Conservation (phyloP, 306 rosid species). For the Amphicarpaea edgeworthii region DNA sequence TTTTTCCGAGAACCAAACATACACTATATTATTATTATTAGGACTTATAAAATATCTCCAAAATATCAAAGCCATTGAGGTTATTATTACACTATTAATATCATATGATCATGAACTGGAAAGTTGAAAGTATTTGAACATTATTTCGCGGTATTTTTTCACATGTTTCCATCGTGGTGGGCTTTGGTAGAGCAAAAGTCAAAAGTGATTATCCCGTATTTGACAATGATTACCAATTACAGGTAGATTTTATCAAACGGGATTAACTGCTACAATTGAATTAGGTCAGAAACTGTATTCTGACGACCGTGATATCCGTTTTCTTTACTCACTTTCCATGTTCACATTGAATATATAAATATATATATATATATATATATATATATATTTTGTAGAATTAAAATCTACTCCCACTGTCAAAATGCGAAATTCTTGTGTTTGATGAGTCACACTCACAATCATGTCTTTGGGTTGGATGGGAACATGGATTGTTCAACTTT, state of each 20-base stretch:
- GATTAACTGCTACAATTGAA: neutral
- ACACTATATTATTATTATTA: neutral
- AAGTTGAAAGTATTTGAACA: constrained; percentile 28
- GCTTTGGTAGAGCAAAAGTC: constrained; percentile 22
- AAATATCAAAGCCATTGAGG: neutral
- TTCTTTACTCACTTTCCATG: too few species aligned
- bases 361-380: too few species aligned
- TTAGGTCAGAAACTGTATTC: neutral
- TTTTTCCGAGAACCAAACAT: too few species aligned
- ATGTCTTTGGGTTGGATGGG: neutral
- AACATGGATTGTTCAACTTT: neutral
- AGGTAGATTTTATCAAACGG: neutral
- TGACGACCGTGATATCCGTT: neutral
- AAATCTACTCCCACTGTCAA: constrained; percentile 9
- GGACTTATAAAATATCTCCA: neutral
- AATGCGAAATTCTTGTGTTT: neutral
- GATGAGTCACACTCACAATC: constrained; percentile 33
- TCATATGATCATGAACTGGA: neutral
- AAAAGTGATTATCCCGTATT: neutral
- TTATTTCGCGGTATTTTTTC: constrained; percentile 13
- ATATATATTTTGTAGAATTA: neutral
- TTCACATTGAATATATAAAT: too few species aligned
- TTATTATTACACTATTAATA: too few species aligned
- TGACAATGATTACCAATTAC: neutral
- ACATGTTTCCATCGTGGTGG: neutral